These are phyloP conservation scores for Setomelanomma holmii DNA, from an alignment of 2,329 filamentous ascomycete species.

Conservation along the genomic window DNA sequence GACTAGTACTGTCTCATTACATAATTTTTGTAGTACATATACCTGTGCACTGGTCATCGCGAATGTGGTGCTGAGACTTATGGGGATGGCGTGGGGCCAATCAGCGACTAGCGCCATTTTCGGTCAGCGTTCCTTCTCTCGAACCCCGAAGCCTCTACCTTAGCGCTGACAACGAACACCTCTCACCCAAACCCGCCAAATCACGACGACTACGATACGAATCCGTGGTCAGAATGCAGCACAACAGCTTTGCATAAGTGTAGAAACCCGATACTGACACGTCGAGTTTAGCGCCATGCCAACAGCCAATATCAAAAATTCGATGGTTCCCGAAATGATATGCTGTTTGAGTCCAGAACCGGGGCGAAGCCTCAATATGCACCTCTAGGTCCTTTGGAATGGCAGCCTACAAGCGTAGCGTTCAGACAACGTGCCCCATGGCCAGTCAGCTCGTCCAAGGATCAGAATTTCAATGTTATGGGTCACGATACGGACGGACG, in stretches of 20 bases:
- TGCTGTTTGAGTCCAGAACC: background rate
- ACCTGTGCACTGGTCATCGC: too few relatives aligned
- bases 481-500: constrained; percentile 1
- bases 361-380: background rate
- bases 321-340: constrained; percentile 1
- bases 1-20: background rate
- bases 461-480: background rate
- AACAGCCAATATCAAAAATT: constrained; percentile 1
- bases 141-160: constrained; percentile 6
- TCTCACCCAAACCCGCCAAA: background rate
- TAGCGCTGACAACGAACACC: constrained; percentile 6
- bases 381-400: background rate
- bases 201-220: background rate
- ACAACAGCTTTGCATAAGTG: constrained; percentile 4
- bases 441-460: background rate
- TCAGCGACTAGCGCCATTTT: constrained; percentile 5
- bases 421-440: background rate
- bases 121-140: constrained; percentile 1
- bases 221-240: background rate
- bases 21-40: too few relatives aligned
- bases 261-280: constrained; percentile 12
- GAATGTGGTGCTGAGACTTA: too few relatives aligned
- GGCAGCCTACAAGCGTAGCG: background rate
- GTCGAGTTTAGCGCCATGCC: background rate
- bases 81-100: too few relatives aligned